Base-by-base conservation (phyloP, 768 basidiomycete genomes). In the Rubroboletus satanas region DNA sequence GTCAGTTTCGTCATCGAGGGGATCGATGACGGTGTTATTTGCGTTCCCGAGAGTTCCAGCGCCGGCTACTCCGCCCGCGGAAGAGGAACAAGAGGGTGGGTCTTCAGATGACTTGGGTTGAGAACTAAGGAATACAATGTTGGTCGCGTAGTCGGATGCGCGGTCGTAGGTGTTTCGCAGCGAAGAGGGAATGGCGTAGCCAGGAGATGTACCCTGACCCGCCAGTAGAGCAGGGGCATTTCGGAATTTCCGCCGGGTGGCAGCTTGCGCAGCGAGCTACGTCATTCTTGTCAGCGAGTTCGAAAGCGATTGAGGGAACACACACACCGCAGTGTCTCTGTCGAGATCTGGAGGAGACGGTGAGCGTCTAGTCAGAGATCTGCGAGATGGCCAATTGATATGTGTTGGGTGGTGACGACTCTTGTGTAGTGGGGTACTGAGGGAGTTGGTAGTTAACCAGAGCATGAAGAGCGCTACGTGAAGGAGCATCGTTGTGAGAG, bases 1-100 rank as follows among this genome's bases (percentile, higher is more conserved):
- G 21, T 69, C 65, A 2, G 76, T 67, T 53, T 74, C 64, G 61
- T 81, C 80, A 11, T 53, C 69, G 44, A 81, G 70, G 5, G 72
- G 62, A 55, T 66, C 45, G 14, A 49, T 31, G 23, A 49, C 29
- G 44, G 56, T 36, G 23, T 23, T 39, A 9, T 67, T 46, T 23
- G 42, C 29, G 5, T 18, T 35, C 5, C 15, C 15, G 17, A 38
- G 23, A 14, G 46, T n/a, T n/a, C 32, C 33, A 8, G 28, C 26
- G 28, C 26, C 12, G 15, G 54, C 46, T 9, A 51, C 9, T 23
- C 52, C 45, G 18, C 55, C 17, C 7, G 23, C 18, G n/a, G 43
- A 32, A 31, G 55, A 18, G 8, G 42, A 31, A 29, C 31, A 32
- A 1, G 18, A 37, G 12, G 51, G 28, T 15, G 35, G 37, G 17